Evolutionary conservation across 1,284 basidiomycete genomes (phyloP).

Genomic region (Sporisorium reilianum): DNA sequence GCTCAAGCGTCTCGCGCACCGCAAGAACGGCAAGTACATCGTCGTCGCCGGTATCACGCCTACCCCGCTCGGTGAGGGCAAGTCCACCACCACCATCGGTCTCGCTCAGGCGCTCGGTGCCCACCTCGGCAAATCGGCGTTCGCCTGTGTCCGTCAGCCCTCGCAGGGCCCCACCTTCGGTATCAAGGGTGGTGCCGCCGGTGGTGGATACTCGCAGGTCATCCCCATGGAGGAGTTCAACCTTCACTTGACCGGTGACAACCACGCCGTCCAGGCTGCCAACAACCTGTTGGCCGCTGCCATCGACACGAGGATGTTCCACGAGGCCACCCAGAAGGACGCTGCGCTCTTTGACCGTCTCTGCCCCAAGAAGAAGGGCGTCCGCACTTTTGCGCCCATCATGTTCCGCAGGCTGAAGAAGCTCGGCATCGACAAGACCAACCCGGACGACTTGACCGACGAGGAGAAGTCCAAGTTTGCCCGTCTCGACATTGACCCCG

Average conservation of each 20-base stretch:
- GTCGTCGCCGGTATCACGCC: constrained; percentile 97
- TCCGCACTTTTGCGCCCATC: constrained; percentile 91
- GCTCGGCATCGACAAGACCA: constrained; percentile 93
- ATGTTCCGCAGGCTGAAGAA: constrained; percentile 96
- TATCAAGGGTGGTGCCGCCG: constrained; percentile 98
- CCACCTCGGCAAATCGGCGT: constrained; percentile 89
- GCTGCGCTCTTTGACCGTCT: constrained; percentile 93
- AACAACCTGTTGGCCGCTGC: constrained; percentile 98
- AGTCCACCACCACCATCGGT: constrained; percentile 98
- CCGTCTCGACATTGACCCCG: constrained; percentile 89
- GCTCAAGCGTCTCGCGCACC: constrained; percentile 84
- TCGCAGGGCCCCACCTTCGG: constrained; percentile 99
- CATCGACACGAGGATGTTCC: constrained; percentile 96
- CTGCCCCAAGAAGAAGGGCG: constrained; percentile 92
- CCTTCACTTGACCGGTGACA: constrained; percentile 95
- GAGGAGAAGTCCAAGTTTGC: constrained; percentile 92
- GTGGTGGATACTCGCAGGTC: constrained; percentile 98
- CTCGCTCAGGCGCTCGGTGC: constrained; percentile 96
- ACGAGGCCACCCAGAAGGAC: constrained; percentile 94
- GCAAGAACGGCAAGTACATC: constrained; percentile 96
- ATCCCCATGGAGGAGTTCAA: constrained; percentile 99
- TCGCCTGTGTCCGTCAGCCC: constrained; percentile 98
- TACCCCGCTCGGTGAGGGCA: constrained; percentile 96
- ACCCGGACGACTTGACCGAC: constrained; percentile 90
- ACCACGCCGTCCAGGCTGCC: constrained; percentile 96